Conservation (phyloP, 148 eudicot species). For the Nepenthes mirabilis region DNA sequence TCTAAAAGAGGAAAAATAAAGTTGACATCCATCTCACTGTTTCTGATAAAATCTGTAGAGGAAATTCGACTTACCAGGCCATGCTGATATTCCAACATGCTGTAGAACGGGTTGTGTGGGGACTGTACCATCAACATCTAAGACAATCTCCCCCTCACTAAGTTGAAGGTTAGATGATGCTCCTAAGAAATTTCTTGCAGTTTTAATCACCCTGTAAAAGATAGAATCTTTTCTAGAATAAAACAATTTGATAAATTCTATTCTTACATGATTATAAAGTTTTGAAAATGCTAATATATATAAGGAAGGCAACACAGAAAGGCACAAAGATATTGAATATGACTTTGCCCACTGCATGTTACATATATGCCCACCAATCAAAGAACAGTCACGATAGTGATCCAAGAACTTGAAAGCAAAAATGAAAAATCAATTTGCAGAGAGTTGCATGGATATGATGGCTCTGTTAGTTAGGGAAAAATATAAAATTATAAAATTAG, state of each 20-base stretch:
- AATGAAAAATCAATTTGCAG: too few relatives aligned
- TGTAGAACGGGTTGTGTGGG: conserved; percentile 76
- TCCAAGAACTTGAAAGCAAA: too few relatives aligned
- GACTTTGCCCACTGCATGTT: too few relatives aligned
- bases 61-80: conserved; percentile 58
- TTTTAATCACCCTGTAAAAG: conserved; percentile 53
- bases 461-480: too few relatives aligned
- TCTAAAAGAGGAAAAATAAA: background rate
- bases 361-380: too few relatives aligned
- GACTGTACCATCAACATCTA: conserved; percentile 72
- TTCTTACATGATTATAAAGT: too few relatives aligned
- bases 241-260: background rate
- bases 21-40: background rate
- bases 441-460: too few relatives aligned
- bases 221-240: background rate
- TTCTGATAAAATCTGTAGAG: background rate
- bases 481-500: too few relatives aligned
- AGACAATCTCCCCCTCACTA: conserved; percentile 51
- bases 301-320: background rate
- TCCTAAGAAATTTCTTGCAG: conserved; percentile 35
- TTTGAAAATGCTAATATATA: background rate
- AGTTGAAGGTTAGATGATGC: conserved; percentile 47
- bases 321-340: background rate
- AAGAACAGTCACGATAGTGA: too few relatives aligned
- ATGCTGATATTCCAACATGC: conserved; percentile 74